These are phyloP conservation scores for Fusarium sarcochroum DNA, from an alignment of 2,329 filamentous ascomycete species.

Conservation along the genomic window DNA sequence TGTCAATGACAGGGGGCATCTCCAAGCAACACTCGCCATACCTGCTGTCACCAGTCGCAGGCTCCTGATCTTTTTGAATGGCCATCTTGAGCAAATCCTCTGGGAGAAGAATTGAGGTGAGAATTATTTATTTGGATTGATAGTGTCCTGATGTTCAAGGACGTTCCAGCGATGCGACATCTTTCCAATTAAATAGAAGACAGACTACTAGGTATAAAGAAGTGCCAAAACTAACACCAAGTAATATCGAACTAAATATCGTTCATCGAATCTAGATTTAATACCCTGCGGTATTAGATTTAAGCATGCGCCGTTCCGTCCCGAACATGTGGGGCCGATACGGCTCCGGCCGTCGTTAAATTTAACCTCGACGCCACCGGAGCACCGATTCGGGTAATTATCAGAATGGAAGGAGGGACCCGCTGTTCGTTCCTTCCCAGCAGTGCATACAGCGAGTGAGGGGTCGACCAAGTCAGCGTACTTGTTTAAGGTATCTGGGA, in stretches of 20 bases:
- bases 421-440: constrained; percentile 10
- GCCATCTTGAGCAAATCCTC: neutral
- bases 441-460: constrained; percentile 11
- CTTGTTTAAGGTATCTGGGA: too few relatives aligned
- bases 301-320: constrained; percentile 4
- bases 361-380: constrained; percentile 19
- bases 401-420: constrained; percentile 19
- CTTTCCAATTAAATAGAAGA: neutral
- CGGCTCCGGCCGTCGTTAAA: constrained; percentile 17
- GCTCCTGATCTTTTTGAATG: too few relatives aligned
- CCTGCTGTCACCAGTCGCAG: neutral
- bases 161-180: neutral
- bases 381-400: neutral
- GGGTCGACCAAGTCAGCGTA: neutral
- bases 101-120: neutral
- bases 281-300: neutral
- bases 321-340: constrained; percentile 26
- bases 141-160: neutral
- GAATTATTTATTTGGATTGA: neutral
- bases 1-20: constrained; percentile 17
- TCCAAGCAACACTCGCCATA: neutral
- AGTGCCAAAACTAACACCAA: neutral
- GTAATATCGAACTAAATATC: neutral
- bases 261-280: neutral
- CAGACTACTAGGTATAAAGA: neutral